Evolutionary conservation across 306 rosid species (phyloP).

Genomic region (Quercus bicolor): DNA sequence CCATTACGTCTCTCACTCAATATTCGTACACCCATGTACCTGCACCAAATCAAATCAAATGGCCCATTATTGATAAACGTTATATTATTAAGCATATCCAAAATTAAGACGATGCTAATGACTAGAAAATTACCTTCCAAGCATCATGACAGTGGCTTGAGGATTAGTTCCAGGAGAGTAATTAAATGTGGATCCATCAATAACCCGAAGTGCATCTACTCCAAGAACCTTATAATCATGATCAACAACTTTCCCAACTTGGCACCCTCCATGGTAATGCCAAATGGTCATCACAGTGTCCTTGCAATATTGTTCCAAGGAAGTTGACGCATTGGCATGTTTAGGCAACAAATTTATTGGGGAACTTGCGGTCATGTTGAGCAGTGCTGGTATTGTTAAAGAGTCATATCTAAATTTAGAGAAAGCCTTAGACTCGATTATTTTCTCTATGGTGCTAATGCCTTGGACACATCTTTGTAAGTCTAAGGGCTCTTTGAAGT

Average conservation of each 20-base stretch:
- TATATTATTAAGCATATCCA: too few species aligned
- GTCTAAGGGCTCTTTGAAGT: conserved; percentile 60
- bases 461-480: conserved; percentile 64
- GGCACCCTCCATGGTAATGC: conserved; percentile 92
- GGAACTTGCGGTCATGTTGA: conserved; percentile 44
- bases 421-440: conserved; percentile 54
- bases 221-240: conserved; percentile 56
- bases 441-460: conserved; percentile 30
- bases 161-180: conserved; percentile 84
- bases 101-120: neutral
- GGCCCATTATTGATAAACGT: neutral
- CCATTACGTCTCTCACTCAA: conserved; percentile 42
- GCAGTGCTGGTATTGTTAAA: conserved; percentile 25
- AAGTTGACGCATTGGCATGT: conserved; percentile 37
- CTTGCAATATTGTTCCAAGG: conserved; percentile 59
- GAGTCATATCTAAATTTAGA: conserved; percentile 34
- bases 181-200: conserved; percentile 77
- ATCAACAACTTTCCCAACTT: conserved; percentile 63
- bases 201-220: conserved; percentile 54
- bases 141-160: conserved; percentile 86
- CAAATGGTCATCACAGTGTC: conserved; percentile 83
- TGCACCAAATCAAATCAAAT: conserved; percentile 21
- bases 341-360: conserved; percentile 63
- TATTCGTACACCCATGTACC: conserved; percentile 76
- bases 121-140: conserved; percentile 43